Percentiles rank a stretch among this genome's conserved stretches.
phyloP scores from a whole-genome alignment of 2,329 filamentous ascomycete species.

The Nemania sp. region DNA sequence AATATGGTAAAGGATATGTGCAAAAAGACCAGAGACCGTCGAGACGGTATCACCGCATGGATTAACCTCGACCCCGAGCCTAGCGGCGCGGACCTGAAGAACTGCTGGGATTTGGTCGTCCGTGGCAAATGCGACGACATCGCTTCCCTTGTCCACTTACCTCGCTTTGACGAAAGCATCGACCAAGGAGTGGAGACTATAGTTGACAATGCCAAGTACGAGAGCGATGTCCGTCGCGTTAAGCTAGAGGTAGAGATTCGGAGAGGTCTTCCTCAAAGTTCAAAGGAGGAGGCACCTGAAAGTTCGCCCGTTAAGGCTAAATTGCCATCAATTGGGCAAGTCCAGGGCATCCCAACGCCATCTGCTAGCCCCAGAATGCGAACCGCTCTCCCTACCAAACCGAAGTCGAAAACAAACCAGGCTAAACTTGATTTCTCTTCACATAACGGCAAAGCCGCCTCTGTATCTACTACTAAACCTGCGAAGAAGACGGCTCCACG shows the following conservation, averaged over 20 bases:
- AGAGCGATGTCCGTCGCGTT: slow-evolving; percentile 55
- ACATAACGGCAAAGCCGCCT: slow-evolving; percentile 42
- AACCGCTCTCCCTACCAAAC: slow-evolving; percentile 56
- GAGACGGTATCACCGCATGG: slow-evolving; percentile 90
- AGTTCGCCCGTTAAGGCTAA: slow-evolving; percentile 50
- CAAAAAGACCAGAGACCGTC: slow-evolving; percentile 82
- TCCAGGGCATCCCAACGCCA: slow-evolving; percentile 68
- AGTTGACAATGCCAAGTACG: slow-evolving; percentile 58
- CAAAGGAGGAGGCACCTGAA: slow-evolving; percentile 46
- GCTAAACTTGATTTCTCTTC: slow-evolving; percentile 61
- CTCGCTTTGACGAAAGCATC: slow-evolving; percentile 67
- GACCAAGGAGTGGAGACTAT: slow-evolving; percentile 63
- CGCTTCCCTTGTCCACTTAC: slow-evolving; percentile 75
- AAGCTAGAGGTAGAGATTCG: slow-evolving; percentile 59
- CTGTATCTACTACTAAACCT: slow-evolving; percentile 50
- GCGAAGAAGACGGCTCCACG: slow-evolving; percentile 50
- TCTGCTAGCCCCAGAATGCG: slow-evolving; percentile 66
- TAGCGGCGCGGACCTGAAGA: slow-evolving; percentile 83
- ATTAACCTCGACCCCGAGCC: slow-evolving; percentile 92
- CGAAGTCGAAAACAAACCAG: slow-evolving; percentile 61
- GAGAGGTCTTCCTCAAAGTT: slow-evolving; percentile 41
- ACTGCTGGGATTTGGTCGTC: slow-evolving; percentile 93
- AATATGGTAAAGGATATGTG: slow-evolving; percentile 93
- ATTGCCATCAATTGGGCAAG: slow-evolving; percentile 57
- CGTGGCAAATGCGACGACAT: slow-evolving; percentile 89